A percentile compares a stretch with the other conserved stretches of the same genome.
Conservation (phyloP, 73 alveolate genomes). For the Paraurostyla sp. region DNA sequence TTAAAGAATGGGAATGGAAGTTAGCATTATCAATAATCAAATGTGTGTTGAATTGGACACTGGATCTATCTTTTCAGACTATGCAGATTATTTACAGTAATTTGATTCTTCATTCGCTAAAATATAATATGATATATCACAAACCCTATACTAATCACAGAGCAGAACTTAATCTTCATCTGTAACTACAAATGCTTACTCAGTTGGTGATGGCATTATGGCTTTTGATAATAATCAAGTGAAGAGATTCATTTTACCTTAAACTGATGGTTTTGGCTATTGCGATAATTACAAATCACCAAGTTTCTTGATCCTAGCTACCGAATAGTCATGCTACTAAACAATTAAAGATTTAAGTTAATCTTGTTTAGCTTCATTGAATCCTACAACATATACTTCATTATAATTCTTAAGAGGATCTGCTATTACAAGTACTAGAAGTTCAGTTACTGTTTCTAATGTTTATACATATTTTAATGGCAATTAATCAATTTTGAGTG, state of each 20-base stretch:
- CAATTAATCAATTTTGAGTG: not conserved
- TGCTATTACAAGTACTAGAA: not conserved
- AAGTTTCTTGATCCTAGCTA: not conserved
- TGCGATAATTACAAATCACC: conserved; percentile 42
- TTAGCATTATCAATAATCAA: conserved; percentile 38
- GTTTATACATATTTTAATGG: not conserved
- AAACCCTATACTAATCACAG: not conserved
- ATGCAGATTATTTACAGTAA: not conserved
- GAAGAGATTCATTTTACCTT: conserved; percentile 26
- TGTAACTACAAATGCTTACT: not conserved
- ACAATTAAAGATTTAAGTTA: not conserved
- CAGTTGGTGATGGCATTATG: not conserved
- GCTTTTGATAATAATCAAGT: not conserved
- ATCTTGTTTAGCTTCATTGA: not conserved
- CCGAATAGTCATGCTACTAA: not conserved
- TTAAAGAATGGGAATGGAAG: conserved; percentile 59
- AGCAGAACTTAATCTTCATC: not conserved
- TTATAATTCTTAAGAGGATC: not conserved
- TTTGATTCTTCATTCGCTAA: not conserved
- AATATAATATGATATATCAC: not conserved
- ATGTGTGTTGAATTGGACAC: conserved; percentile 66
- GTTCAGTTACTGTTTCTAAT: not conserved
- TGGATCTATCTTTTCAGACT: conserved; percentile 45
- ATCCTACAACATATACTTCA: not conserved
- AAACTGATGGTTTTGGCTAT: conserved; percentile 21